Conservation (phyloP, 2,329 filamentous ascomycete genomes). For the Fusarium poae region DNA sequence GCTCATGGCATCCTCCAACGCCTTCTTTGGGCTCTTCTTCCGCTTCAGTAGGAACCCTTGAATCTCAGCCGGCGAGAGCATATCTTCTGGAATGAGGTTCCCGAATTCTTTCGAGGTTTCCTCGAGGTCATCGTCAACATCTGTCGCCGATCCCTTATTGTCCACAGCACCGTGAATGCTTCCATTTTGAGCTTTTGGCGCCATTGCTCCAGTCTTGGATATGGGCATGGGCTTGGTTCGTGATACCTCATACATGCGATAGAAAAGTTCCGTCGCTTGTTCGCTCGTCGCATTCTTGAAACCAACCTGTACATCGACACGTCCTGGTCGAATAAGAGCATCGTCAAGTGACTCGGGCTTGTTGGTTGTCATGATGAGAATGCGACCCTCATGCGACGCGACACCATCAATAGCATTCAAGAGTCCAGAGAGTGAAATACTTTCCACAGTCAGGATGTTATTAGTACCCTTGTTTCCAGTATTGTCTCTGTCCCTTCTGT, state of each 20-base stretch:
- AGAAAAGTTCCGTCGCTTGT: conserved; percentile 70
- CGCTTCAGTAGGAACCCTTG: conserved; percentile 74
- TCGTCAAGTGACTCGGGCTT: conserved; percentile 78
- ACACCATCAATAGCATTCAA: conserved; percentile 89
- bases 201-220: conserved; percentile 7
- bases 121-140: conserved; percentile 58
- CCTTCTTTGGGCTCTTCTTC: conserved; percentile 69
- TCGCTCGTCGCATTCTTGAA: conserved; percentile 71
- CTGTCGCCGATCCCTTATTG: conserved; percentile 16
- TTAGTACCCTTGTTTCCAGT: conserved; percentile 43
- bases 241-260: conserved; percentile 69
- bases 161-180: conserved; percentile 15
- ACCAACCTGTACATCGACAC: conserved; percentile 77
- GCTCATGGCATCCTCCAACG: conserved; percentile 64
- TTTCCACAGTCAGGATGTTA: conserved; percentile 44
- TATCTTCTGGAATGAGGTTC: conserved; percentile 63
- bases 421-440: conserved; percentile 82
- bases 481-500: conserved; percentile 36
- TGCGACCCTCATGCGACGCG: conserved; percentile 80
- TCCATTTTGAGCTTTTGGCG: conserved; percentile 24
- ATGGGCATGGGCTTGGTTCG: conserved; percentile 27
- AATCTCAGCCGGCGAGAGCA: conserved; percentile 72
- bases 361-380: conserved; percentile 88
- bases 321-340: conserved; percentile 79
- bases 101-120: conserved; percentile 64